Base-by-base conservation (phyloP, 202 grass and related monocot species). In the Brachypodium distachyon region DNA sequence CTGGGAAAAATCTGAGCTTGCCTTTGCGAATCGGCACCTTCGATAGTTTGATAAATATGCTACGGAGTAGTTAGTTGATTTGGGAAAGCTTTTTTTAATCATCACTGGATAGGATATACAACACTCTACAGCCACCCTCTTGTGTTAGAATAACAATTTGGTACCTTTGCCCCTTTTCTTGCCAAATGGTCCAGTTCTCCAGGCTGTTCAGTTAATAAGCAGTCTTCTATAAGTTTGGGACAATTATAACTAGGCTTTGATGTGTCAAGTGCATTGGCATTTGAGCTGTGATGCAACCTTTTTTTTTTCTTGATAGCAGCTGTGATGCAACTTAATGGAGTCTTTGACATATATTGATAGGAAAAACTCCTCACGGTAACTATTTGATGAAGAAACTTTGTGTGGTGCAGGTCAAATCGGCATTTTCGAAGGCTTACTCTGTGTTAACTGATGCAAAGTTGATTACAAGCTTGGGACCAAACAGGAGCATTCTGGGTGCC, bases 391-490 rank as follows among this genome's bases (percentile, higher is more conserved):
- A n/a, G 22, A 37, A 58, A 18, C 4, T 56, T 37, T 32, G 9
- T 27, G 64, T 81, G 60, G 18, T 72, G 44, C 87, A 99, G 96
- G 96, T 99, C 58, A 99, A 90, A 87, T 88, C 87, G 67, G 92
- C 96, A 74, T 93, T 99, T 93, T 83, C 87, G 8, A 89, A 86
- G 54, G 96, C 96, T 8, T 96, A 90, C 77, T 87, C 96, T 3
- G 65, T 87, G 78, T 77, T 99, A 55, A 96, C 96, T 4, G 96
- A 96, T 85, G 67, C 75, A 19, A 91, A 80, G 22, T 79, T 83
- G 69, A 87, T 96, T 68, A 84, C 83, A 31, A 74, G 66, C 36
- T 86, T 96, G 84, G 96, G 87, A 26, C 71, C 83, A 21, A 79
- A 93, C 18, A 90, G 81, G 64, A 96, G 92, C 80, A 93, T 99